Percentiles rank a stretch among this genome's conserved stretches.
Evolutionary conservation across 140 eudicot genomes (phyloP).

Genomic region (Bidens hawaiensis): DNA sequence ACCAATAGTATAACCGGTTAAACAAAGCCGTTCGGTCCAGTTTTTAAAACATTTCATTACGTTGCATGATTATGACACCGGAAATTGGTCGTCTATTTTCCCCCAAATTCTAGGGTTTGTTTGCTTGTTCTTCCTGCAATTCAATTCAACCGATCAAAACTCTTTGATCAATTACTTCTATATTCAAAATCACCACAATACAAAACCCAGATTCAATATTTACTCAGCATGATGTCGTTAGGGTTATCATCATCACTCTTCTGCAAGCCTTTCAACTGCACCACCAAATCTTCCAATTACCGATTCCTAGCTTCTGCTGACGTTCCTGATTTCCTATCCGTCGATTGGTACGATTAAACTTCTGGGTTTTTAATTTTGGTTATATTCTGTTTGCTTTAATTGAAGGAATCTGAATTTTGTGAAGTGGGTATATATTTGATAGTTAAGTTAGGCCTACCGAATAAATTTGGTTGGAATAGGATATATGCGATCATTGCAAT

Average conservation of each 20-base stretch:
- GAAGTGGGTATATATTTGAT: background rate
- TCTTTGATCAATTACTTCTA: no score
- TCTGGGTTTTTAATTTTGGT: background rate
- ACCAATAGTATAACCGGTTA: no score
- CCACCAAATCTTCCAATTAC: constrained; percentile 21
- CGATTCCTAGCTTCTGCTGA: constrained; percentile 79
- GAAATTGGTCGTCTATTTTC: no score
- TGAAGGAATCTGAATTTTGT: background rate
- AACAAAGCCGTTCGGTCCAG: no score
- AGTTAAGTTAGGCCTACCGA: background rate
- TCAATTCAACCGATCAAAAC: no score
- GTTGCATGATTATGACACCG: no score
- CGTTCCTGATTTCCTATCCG: constrained; percentile 80
- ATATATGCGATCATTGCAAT: background rate
- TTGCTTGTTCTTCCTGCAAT: no score
- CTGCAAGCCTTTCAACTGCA: constrained; percentile 28
- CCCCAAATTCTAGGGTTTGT: no score
- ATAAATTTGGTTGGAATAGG: background rate
- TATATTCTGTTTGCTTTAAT: background rate
- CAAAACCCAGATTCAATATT: background rate
- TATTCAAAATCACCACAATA: no score
- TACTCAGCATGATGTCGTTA: constrained; percentile 37
- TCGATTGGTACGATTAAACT: constrained; percentile 50
- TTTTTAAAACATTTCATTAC: no score
- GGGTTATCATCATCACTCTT: constrained; percentile 38